phyloP scores from a whole-genome alignment of 2,329 filamentous ascomycete genomes.

The Rhynchosporium secalis region DNA sequence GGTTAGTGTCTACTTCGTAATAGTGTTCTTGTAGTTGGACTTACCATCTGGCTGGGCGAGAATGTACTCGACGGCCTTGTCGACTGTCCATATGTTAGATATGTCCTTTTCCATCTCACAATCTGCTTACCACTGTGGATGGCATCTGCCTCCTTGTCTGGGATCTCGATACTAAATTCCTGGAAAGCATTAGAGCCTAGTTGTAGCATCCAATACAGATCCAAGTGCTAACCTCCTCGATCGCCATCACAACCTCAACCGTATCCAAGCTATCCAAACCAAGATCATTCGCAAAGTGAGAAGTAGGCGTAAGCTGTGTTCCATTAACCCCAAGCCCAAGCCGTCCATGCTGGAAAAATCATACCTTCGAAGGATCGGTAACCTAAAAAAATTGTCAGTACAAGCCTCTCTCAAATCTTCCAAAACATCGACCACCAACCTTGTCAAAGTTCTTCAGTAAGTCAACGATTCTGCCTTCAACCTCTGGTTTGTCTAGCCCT shows the following conservation, averaged over 20 bases:
- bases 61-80: conserved; percentile 76
- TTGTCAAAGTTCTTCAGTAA: conserved; percentile 97
- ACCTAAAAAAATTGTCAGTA: conserved; percentile 52
- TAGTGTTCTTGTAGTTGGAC: conserved; percentile 29
- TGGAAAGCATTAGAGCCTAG: conserved; percentile 35
- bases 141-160: conserved; percentile 75
- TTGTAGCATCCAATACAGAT: background rate
- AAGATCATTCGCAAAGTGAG: conserved; percentile 97
- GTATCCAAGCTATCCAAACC: conserved; percentile 97
- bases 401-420: conserved; percentile 15
- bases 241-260: conserved; percentile 99
- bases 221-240: conserved; percentile 74
- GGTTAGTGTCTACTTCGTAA: conserved; percentile 18
- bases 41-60: conserved; percentile 72
- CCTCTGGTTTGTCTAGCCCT: conserved; percentile 77
- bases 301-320: conserved; percentile 71
- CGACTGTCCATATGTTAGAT: conserved; percentile 52
- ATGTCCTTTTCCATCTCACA: background rate
- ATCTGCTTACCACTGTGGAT: conserved; percentile 70
- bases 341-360: conserved; percentile 26
- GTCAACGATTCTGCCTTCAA: conserved; percentile 89
- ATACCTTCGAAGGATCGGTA: conserved; percentile 64
- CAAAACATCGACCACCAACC: conserved; percentile 52
- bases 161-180: conserved; percentile 76
- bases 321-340: background rate